Evolutionary conservation across 495 filamentous ascomycete species (phyloP), one percentile per base, ranked within the genome.

Genomic region (Penicillium arizonense): DNA sequence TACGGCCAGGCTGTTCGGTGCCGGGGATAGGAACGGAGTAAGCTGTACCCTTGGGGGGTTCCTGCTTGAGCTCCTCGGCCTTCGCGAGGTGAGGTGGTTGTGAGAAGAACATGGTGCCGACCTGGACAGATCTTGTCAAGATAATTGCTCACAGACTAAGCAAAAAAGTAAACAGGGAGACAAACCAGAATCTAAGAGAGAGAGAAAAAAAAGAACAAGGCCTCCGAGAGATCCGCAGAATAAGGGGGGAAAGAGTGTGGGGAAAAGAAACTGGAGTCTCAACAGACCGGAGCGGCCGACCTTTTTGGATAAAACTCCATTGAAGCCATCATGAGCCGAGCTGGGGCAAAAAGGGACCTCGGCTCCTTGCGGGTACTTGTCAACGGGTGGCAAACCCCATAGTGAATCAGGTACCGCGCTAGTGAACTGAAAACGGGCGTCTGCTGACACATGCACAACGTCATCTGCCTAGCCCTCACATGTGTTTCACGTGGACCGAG

Each of bases 1-100:
- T 88, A 50, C 90, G 83, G 39, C 87, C 91, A 23, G 85, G 83
- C 50, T 79, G 70, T 72, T 90, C 81, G 26, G 85, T 84, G 47
- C 87, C 89, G 5, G 90, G 85, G 28, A 98, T 51, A 13, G 88
- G 73, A 3, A 96, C 75, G 32, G 74, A 76, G 56, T 77, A 81
- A 2, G 77, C 74, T 14, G 52, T 64, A 8, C 76, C 76, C 36
- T 72, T 72, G 8, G 76, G 76, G 39, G 77, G 75, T 21, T 68
- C 68, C 44, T 70, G 46, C 37, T 58, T 62, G 26, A 77, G 63
- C 52, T 80, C 72, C 38, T 67, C 65, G 11, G 76, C 74, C 48
- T 70, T 69, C 35, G 67, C 65, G 38, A 78, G 62, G 32, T 79
- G 70, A 21, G 65, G 10, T 8, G 73, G 71, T 37, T 68, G 63